These are phyloP conservation scores for Coprinopsis marcescibilis DNA, from an alignment of 768 basidiomycete species.

Conservation along the genomic window DNA sequence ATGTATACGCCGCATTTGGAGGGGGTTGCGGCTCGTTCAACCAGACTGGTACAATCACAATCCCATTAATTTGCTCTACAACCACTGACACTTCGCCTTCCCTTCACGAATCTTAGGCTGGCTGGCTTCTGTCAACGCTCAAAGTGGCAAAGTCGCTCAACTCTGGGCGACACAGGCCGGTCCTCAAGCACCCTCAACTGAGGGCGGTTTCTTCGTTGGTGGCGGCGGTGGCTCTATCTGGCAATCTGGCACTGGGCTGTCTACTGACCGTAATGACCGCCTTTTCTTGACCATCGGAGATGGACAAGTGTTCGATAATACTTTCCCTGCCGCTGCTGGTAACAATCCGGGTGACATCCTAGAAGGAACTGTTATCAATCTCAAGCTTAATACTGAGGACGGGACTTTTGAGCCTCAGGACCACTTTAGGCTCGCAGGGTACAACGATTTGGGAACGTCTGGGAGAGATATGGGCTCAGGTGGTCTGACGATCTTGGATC, in stretches of 20 bases:
- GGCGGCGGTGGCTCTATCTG: conserved; percentile 1
- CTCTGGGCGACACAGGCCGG: conserved; percentile 1
- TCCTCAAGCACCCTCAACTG: conserved; percentile 1
- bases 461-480: not conserved
- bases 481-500: conserved; percentile 2
- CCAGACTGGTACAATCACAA: conserved; percentile 2
- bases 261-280: not conserved
- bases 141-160: not conserved
- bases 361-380: conserved; percentile 1
- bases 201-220: conserved; percentile 2
- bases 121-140: not conserved
- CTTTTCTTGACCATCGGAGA: conserved; percentile 1
- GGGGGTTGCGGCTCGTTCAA: conserved; percentile 2
- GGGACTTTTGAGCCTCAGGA: not conserved
- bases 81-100: not conserved
- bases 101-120: too few species aligned
- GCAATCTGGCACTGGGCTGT: conserved; percentile 1
- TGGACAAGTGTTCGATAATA: not conserved
- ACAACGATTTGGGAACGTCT: not conserved
- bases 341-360: not conserved
- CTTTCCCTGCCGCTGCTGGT: not conserved
- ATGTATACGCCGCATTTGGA: conserved; percentile 2
- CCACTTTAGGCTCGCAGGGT: not conserved
- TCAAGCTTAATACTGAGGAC: not conserved
- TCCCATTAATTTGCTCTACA: not conserved